Base-by-base conservation (phyloP, 179 eudicot genomes). In the Patellifolia procumbens region DNA sequence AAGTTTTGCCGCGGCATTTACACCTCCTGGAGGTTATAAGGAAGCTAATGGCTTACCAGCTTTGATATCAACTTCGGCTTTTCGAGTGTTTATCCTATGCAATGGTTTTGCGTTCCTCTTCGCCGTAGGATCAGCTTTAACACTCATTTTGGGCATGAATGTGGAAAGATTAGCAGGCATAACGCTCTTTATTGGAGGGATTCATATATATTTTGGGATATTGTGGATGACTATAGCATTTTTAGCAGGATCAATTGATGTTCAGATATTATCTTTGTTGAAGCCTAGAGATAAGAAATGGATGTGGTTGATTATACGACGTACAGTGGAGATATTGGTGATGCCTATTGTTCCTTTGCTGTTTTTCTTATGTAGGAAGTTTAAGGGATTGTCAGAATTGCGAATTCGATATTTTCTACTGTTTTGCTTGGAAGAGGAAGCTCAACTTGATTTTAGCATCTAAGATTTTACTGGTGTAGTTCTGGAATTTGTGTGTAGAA, bases 221-320 rank as follows among this genome's bases (percentile, higher is more conserved):
- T 26, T 56, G 29, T 56, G 31, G 28, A 56, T 56, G 61, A 7
- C 10, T 22, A 3, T 56, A 22, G 61, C 29, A 26, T 56, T 56
- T 6, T 56, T 56, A 56, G 61, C 61, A n/a, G 61, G 61, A n/a
- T 56, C 61, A 22, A 13, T 56, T 26, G 61, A 56, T 56, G 61
- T 56, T 56, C 61, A 22, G 29, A 56, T 56, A 11, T 26, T 56
- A 5, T 56, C 61, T 8, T 5, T 56, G 61, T 7, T 56, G 61
- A 56, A 56, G 29, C 61, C 61, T 28, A 24, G 4, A 56, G 61
- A 56, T 56, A 5, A 28, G 9, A 56, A 24, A 11, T 56, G 61
- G 61, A 26, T 15, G 28, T 56, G 61, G 61, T 1, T 56, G 11
- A 56, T 56, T 20, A 24, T 56, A 56, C 7, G 61, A 56, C 61